Percentiles rank a stretch among this genome's conserved stretches.
These are phyloP conservation scores for Clonostachys rosea DNA, from an alignment of 2,329 filamentous ascomycete genomes.

Conservation along the genomic window DNA sequence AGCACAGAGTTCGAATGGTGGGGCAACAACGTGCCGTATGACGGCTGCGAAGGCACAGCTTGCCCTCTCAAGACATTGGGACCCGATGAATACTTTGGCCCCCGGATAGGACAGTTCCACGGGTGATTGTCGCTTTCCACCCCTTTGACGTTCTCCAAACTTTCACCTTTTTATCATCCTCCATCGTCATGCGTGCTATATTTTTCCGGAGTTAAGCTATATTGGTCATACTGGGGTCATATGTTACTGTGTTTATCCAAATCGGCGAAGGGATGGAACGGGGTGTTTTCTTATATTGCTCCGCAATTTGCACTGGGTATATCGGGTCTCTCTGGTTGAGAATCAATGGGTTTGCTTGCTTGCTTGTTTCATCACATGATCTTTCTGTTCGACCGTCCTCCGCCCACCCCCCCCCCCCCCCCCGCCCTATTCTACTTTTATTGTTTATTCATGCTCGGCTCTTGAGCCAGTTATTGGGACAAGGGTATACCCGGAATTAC, in stretches of 20 bases:
- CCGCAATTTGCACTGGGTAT: not conserved
- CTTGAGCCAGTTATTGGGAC: too few species aligned
- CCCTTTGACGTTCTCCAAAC: not conserved
- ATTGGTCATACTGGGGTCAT: not conserved
- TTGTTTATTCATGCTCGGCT: too few species aligned
- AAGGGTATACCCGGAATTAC: too few species aligned
- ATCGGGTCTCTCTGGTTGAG: not conserved
- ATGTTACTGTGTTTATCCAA: not conserved
- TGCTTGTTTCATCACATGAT: too few species aligned
- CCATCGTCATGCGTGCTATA: too few species aligned
- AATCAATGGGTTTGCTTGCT: not conserved
- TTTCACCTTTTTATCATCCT: not conserved
- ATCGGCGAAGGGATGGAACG: not conserved
- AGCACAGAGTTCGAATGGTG: conserved; percentile 39
- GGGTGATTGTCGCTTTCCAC: too few species aligned
- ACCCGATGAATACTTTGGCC: conserved; percentile 29
- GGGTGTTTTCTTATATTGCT: not conserved
- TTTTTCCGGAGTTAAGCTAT: not conserved
- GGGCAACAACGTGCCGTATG: conserved; percentile 35
- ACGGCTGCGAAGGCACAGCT: conserved; percentile 34
- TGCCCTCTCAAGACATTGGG: conserved; percentile 28
- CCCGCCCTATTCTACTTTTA: too few species aligned
- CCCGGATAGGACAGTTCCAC: conserved; percentile 28
- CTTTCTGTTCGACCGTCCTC: too few species aligned
- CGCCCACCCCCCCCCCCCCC: too few species aligned